Percentiles rank a stretch among this genome's conserved stretches.
These are phyloP conservation scores for Aquanectria penicillioides DNA, from an alignment of 2,329 filamentous ascomycete genomes.

Conservation along the genomic window DNA sequence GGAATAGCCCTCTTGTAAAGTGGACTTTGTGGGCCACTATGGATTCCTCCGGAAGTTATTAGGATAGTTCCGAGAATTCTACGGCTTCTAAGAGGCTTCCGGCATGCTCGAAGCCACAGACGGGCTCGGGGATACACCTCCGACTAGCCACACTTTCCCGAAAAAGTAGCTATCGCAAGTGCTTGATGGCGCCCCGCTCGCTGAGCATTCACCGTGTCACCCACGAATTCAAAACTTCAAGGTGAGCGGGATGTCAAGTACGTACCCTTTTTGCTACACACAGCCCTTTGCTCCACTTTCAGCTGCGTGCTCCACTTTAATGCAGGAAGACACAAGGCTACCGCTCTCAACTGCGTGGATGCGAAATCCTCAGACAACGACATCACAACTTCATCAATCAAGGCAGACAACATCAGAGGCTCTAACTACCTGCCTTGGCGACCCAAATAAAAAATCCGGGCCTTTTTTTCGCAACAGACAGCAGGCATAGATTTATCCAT, in stretches of 20 bases:
- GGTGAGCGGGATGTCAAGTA: not conserved
- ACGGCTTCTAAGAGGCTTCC: slow-evolving; percentile 4
- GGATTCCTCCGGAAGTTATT: slow-evolving; percentile 1
- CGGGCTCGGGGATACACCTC: slow-evolving; percentile 10
- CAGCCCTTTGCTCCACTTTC: slow-evolving; percentile 11
- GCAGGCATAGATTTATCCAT: not conserved
- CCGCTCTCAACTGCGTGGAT: slow-evolving; percentile 14
- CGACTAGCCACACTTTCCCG: slow-evolving; percentile 14
- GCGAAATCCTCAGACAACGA: slow-evolving; percentile 22
- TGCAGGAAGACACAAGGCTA: slow-evolving; percentile 20
- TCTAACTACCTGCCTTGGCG: not conserved
- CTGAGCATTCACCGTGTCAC: too few species aligned
- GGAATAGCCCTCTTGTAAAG: too few species aligned
- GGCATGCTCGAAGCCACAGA: slow-evolving; percentile 5
- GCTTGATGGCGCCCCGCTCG: not conserved
- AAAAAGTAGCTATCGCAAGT: not conserved
- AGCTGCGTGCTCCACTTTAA: slow-evolving; percentile 14
- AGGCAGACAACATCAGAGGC: not conserved
- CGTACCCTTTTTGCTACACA: not conserved
- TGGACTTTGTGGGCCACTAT: not conserved
- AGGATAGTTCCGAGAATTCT: slow-evolving; percentile 12
- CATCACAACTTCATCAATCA: slow-evolving; percentile 9
- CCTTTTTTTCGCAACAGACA: not conserved
- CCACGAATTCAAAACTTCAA: not conserved
- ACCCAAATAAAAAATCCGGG: not conserved